These are phyloP conservation scores for Brassica nigra DNA, from an alignment of 345 rosid genomes.

Conservation along the genomic window DNA sequence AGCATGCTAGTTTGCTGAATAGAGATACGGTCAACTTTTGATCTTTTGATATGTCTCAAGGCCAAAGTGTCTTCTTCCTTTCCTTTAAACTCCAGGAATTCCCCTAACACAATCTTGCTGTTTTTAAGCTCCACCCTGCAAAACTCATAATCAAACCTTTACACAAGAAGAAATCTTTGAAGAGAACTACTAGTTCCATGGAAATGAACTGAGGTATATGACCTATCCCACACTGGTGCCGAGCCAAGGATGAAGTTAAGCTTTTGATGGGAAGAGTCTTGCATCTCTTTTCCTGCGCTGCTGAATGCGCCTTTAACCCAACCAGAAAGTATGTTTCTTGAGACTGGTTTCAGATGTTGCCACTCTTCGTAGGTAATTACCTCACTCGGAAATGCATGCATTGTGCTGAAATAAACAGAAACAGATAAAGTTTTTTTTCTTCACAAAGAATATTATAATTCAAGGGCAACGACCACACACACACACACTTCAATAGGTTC, in stretches of 20 bases:
- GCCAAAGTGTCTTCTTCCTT: constrained; percentile 66
- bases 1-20: constrained; percentile 90
- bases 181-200: neutral
- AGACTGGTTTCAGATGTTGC: constrained; percentile 67
- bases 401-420: constrained; percentile 46
- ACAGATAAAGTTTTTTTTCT: neutral
- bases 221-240: constrained; percentile 97
- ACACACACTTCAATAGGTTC: neutral
- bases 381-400: constrained; percentile 66
- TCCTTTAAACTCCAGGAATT: constrained; percentile 86
- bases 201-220: constrained; percentile 17
- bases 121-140: constrained; percentile 87
- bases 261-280: constrained; percentile 72
- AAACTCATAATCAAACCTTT: neutral
- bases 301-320: constrained; percentile 84
- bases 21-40: constrained; percentile 63
- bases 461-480: neutral
- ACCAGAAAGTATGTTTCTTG: constrained; percentile 58
- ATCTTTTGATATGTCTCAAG: constrained; percentile 73
- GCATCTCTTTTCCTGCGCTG: constrained; percentile 75
- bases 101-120: constrained; percentile 73
- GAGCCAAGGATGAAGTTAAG: constrained; percentile 73
- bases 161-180: neutral
- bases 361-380: constrained; percentile 77
- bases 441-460: neutral